A percentile compares a stretch with the other conserved stretches of the same genome.
phyloP scores from a whole-genome alignment of 2,329 filamentous ascomycete species.

The Fusarium papillatum region DNA sequence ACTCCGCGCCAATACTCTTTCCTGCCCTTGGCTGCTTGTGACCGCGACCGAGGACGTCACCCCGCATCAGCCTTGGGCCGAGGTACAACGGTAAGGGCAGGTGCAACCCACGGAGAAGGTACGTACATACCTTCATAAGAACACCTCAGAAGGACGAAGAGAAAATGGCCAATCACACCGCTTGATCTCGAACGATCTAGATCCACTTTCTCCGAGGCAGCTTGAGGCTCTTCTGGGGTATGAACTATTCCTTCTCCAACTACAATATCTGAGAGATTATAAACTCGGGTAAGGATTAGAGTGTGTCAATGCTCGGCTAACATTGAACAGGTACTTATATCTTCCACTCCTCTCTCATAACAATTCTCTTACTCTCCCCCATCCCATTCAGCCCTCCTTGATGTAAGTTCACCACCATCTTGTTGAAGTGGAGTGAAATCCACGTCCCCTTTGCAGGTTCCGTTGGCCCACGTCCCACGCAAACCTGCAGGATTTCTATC shows the following conservation, averaged over 20 bases:
- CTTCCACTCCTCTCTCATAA: not conserved
- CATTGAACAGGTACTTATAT: not conserved
- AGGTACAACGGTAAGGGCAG: slow-evolving; percentile 35
- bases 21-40: slow-evolving; percentile 28
- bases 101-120: not conserved
- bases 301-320: not conserved
- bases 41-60: slow-evolving; percentile 38
- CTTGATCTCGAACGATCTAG: not conserved
- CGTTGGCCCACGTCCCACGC: slow-evolving; percentile 1
- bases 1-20: not conserved
- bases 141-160: not conserved
- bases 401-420: slow-evolving; percentile 9
- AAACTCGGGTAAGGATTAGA: not conserved
- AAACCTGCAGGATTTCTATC: not conserved
- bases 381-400: not conserved
- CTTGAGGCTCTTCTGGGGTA: slow-evolving; percentile 33
- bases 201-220: slow-evolving; percentile 34
- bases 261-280: not conserved
- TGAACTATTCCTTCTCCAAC: not conserved
- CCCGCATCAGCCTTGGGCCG: slow-evolving; percentile 44
- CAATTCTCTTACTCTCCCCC: not conserved
- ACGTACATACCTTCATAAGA: not conserved
- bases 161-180: slow-evolving; percentile 13
- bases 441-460: not conserved
- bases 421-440: slow-evolving; percentile 34